Evolutionary conservation across 2,329 filamentous ascomycete species (phyloP), one percentile per base, ranked within the genome.

Genomic region (Diplodia seriata): DNA sequence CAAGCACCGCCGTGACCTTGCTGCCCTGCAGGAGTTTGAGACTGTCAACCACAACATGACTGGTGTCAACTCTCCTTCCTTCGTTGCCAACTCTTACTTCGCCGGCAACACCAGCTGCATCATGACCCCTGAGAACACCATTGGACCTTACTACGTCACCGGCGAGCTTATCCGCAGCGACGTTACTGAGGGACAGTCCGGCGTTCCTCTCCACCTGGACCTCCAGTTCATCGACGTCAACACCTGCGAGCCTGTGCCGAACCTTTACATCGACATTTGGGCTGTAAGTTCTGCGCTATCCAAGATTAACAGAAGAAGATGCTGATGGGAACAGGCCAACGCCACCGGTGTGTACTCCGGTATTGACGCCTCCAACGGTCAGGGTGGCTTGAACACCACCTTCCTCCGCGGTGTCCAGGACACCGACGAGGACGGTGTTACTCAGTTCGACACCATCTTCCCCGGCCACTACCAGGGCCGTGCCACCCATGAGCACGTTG

Each of bases 181-280:
- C 69, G 74, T 87, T 49, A 79, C 77, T 9, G 84, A 86, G 55
- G 76, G 76, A 15, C 78, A 86, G 72, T 68, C 72, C 4, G 85
- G 85, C 62, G 77, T 87, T 38, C 79, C 81, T 29, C 74, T 86
- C 53, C 80, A 80, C 3, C 74, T 86, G 11, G 84, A 86, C 70
- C 80, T 85, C 69, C 85, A 87, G 74, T 78, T 87, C 67, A 79
- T 87, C 62, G 85, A 87, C 68, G 79, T 85, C 40, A 77, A 81
- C 56, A 86, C 85, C 3, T 87, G 85, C 76, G 76, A 85, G 72
- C 81, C 83, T 8, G 79, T 86, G 1, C 78, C 81, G 1, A 74
- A 83, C 63, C 78, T 81, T 11, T 84, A 79, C 69, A 73, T 86
- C 20, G 85, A 87, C 71, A 82, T 86, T 70, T 87, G 85, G 85